phyloP scores from a whole-genome alignment of 148 eudicot genomes.

The Simmondsia chinensis region DNA sequence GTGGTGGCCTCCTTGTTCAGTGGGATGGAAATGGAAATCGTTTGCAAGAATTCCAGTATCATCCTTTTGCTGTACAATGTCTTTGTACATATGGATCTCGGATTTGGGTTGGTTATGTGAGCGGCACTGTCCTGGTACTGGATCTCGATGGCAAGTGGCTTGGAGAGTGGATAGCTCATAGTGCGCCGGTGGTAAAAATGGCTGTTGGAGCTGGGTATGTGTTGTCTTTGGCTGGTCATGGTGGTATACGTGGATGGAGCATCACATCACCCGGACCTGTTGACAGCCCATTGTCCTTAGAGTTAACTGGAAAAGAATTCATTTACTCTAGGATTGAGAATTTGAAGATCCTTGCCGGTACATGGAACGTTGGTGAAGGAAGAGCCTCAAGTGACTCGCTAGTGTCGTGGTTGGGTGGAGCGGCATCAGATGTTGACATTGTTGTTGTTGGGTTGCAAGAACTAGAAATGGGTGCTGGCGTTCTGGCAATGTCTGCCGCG shows the following conservation, averaged over 20 bases:
- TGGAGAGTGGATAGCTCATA: conserved; percentile 79
- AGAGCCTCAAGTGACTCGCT: conserved; percentile 81
- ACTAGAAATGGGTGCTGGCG: conserved; percentile 99
- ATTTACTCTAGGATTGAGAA: conserved; percentile 69
- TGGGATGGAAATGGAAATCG: conserved; percentile 99
- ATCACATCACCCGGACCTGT: conserved; percentile 76
- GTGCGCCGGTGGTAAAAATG: conserved; percentile 56
- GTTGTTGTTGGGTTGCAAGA: conserved; percentile 91
- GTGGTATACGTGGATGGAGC: conserved; percentile 95
- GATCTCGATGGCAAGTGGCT: conserved; percentile 67
- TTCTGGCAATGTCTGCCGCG: conserved; percentile 97
- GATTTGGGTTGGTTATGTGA: conserved; percentile 85
- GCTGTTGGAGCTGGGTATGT: conserved; percentile 65
- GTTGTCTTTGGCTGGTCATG: conserved; percentile 79
- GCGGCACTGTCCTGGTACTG: conserved; percentile 68
- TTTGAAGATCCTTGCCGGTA: conserved; percentile 75
- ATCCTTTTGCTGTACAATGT: conserved; percentile 53
- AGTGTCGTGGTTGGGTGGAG: conserved; percentile 81
- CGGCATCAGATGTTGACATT: conserved; percentile 60
- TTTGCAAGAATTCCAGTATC: conserved; percentile 59
- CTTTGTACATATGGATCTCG: conserved; percentile 66
- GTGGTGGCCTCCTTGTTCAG: conserved; percentile 77
- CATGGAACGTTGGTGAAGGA: conserved; percentile 98
- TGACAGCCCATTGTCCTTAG: conserved; percentile 56
- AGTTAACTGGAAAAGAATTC: conserved; percentile 70